A percentile compares a stretch with the other conserved stretches of the same genome.
phyloP scores from a whole-genome alignment of 2,329 filamentous ascomycete genomes.

The Fusarium equiseti region DNA sequence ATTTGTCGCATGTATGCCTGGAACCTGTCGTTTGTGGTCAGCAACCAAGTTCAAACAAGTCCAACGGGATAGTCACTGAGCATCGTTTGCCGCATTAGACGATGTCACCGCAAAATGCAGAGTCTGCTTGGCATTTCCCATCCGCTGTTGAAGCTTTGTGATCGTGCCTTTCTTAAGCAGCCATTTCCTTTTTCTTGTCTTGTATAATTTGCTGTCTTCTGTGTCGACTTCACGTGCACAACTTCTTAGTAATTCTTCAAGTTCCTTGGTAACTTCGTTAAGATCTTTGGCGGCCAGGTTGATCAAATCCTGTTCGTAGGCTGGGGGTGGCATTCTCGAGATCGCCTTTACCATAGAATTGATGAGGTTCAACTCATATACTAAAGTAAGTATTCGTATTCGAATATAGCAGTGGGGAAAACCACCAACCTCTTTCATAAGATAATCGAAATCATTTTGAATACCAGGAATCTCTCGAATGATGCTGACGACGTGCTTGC shows the following conservation, averaged over 20 bases:
- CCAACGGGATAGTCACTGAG: neutral
- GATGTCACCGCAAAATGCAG: slow-evolving; percentile 17
- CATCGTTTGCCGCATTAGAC: neutral
- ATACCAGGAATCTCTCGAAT: slow-evolving; percentile 20
- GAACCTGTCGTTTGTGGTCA: neutral
- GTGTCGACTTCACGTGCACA: neutral
- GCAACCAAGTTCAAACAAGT: accelerated
- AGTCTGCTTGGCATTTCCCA: slow-evolving; percentile 2
- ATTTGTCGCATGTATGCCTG: slow-evolving; percentile 1
- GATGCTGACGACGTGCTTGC: slow-evolving; percentile 11
- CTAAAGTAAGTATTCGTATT: neutral
- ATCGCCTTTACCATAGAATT: neutral
- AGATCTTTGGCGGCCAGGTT: neutral
- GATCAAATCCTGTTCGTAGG: neutral
- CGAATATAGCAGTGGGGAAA: accelerated
- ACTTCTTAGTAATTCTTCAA: neutral
- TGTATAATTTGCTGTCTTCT: neutral
- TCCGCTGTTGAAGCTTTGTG: slow-evolving; percentile 16
- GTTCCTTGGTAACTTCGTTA: neutral
- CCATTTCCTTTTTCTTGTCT: slow-evolving; percentile 20
- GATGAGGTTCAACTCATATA: slow-evolving; percentile 1
- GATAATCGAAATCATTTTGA: slow-evolving; percentile 19
- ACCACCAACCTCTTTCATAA: slow-evolving; percentile 13
- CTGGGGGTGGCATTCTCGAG: neutral
- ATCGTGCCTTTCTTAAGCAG: slow-evolving; percentile 10